phyloP scores from a whole-genome alignment of 2,329 filamentous ascomycete species.

The Hypoxylon sp. region DNA sequence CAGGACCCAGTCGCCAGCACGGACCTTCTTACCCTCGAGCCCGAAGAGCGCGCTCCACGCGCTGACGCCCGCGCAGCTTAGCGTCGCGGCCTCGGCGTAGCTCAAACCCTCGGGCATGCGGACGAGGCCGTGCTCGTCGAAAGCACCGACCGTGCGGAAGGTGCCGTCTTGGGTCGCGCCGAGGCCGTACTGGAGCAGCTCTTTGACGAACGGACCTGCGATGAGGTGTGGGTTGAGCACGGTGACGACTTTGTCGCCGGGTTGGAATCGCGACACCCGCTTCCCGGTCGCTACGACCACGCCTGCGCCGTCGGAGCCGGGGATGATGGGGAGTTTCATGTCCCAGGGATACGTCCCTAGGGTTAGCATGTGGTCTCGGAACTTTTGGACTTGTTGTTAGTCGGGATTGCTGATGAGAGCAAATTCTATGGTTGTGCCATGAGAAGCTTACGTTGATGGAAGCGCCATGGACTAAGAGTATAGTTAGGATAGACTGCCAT shows the following conservation, averaged over 20 bases:
- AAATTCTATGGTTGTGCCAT: too few species aligned
- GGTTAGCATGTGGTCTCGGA: constrained; percentile 13
- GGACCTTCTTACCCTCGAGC: constrained; percentile 43
- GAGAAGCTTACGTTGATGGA: constrained; percentile 31
- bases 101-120: constrained; percentile 60
- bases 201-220: constrained; percentile 29
- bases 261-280: constrained; percentile 58
- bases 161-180: constrained; percentile 46
- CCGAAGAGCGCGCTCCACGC: constrained; percentile 67
- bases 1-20: constrained; percentile 45
- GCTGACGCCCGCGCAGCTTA: constrained; percentile 59
- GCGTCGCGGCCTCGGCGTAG: constrained; percentile 57
- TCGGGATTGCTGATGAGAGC: neutral
- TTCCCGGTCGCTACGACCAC: constrained; percentile 58
- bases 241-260: constrained; percentile 59
- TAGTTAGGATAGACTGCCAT: constrained; percentile 4
- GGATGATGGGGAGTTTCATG: constrained; percentile 38
- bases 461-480: constrained; percentile 24
- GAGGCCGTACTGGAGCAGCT: constrained; percentile 23
- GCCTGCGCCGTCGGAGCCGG: constrained; percentile 61
- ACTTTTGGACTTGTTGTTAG: constrained; percentile 10
- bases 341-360: constrained; percentile 39
- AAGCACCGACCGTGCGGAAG: constrained; percentile 44
- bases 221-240: constrained; percentile 39
- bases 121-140: constrained; percentile 65